Conservation (phyloP, 352 stramenopile genomes). For the Pythium rishiriense region DNA sequence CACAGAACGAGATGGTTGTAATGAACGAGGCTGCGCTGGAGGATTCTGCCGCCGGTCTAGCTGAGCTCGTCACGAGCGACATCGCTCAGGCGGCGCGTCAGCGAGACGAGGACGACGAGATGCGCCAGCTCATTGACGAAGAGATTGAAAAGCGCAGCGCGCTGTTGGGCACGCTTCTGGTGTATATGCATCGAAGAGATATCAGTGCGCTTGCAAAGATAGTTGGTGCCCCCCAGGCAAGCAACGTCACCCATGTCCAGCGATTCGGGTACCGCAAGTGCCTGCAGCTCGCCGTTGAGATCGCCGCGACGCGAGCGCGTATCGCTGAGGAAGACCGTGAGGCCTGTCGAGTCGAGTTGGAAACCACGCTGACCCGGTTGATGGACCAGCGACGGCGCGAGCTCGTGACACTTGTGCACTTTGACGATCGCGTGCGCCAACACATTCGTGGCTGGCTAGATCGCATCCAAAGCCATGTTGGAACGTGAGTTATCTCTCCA, state of each 20-base stretch:
- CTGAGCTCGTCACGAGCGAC: conserved; percentile 26
- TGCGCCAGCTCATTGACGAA: conserved; percentile 34
- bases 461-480: neutral
- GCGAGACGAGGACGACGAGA: conserved; percentile 43
- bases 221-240: neutral
- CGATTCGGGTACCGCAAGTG: conserved; percentile 7
- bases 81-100: conserved; percentile 29
- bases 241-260: conserved; percentile 6
- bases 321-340: neutral
- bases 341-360: neutral
- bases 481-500: neutral
- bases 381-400: neutral
- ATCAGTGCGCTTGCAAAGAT: neutral
- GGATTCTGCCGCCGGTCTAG: conserved; percentile 30
- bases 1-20: conserved; percentile 12
- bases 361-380: neutral
- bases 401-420: neutral
- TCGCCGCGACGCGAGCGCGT: neutral
- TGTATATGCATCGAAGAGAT: conserved; percentile 19
- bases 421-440: conserved; percentile 3
- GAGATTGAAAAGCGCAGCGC: conserved; percentile 37
- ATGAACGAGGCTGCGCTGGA: conserved; percentile 42
- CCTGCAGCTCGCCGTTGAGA: conserved; percentile 6
- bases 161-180: conserved; percentile 36
- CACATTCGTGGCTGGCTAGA: conserved; percentile 26